Evolutionary conservation across 768 basidiomycete genomes (phyloP).

Genomic region (Tubosaeta sp.): DNA sequence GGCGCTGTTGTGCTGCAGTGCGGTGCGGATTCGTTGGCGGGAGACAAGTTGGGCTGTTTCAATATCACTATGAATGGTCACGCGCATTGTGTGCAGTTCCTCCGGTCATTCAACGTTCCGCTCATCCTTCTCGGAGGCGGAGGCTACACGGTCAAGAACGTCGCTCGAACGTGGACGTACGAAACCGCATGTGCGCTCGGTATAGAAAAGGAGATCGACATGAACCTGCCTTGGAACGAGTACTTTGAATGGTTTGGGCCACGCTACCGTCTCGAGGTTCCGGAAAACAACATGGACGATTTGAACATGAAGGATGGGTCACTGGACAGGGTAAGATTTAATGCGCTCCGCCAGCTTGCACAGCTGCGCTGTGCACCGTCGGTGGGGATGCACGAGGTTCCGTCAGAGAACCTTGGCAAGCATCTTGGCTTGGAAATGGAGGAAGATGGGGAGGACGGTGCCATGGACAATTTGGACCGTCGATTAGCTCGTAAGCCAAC

Average conservation of each 20-base stretch:
- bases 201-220: constrained; percentile 70
- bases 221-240: constrained; percentile 77
- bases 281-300: constrained; percentile 92
- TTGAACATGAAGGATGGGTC: constrained; percentile 78
- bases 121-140: constrained; percentile 92
- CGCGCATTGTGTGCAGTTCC: constrained; percentile 83
- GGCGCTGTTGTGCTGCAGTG: constrained; percentile 90
- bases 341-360: constrained; percentile 51
- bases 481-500: constrained; percentile 63
- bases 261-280: constrained; percentile 87
- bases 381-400: constrained; percentile 81
- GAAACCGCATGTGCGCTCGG: constrained; percentile 96
- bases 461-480: constrained; percentile 61
- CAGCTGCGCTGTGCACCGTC: constrained; percentile 74
- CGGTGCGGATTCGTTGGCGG: constrained; percentile 92
- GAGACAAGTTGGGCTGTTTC: constrained; percentile 94
- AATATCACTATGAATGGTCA: constrained; percentile 96
- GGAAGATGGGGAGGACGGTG: constrained; percentile 34
- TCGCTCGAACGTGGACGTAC: constrained; percentile 91
- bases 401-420: constrained; percentile 58
- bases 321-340: constrained; percentile 73
- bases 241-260: constrained; percentile 99
- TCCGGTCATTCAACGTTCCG: constrained; percentile 79
- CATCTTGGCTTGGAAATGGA: constrained; percentile 57
- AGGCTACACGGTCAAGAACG: constrained; percentile 96